Conservation (phyloP, 495 filamentous ascomycete species). For the Tricharina praecox region DNA sequence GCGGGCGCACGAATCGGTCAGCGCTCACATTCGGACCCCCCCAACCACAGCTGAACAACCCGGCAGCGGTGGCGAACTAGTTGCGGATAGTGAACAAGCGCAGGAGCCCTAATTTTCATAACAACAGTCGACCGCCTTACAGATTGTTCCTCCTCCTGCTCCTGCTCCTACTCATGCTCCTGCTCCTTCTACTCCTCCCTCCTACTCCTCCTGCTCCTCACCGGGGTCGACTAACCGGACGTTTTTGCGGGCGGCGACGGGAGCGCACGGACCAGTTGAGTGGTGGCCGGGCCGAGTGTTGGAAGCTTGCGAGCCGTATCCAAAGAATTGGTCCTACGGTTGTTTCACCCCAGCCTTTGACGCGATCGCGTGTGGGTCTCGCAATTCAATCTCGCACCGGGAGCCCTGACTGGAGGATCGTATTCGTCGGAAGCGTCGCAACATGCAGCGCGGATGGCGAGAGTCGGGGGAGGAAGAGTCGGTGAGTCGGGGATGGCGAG, state of each 20-base stretch:
- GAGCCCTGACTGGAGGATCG: conserved; percentile 21
- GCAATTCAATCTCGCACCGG: conserved; percentile 13
- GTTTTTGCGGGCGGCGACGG: neutral
- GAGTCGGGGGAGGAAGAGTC: neutral
- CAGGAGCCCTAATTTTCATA: conserved; percentile 27
- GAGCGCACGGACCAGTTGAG: conserved; percentile 5
- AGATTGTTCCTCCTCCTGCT: too few relatives aligned
- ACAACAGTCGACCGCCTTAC: too few relatives aligned
- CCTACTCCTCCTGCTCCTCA: conserved; percentile 2
- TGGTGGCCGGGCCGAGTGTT: too few relatives aligned
- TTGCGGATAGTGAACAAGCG: conserved; percentile 24
- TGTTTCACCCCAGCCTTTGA: conserved; percentile 26
- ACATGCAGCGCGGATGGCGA: conserved; percentile 16
- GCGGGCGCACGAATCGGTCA: conserved; percentile 18
- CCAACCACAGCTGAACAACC: conserved; percentile 25
- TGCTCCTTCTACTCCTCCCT: conserved; percentile 18
- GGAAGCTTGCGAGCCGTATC: conserved; percentile 1
- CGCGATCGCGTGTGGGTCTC: conserved; percentile 11
- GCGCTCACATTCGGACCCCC: conserved; percentile 22
- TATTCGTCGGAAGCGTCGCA: conserved; percentile 16
- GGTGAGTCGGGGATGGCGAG: neutral
- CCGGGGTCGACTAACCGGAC: neutral
- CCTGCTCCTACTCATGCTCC: too few relatives aligned
- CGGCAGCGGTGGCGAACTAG: conserved; percentile 20
- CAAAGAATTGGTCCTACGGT: too few relatives aligned